Evolutionary conservation across 352 stramenopile species (phyloP).

Genomic region (Elongisporangium prolatum): DNA sequence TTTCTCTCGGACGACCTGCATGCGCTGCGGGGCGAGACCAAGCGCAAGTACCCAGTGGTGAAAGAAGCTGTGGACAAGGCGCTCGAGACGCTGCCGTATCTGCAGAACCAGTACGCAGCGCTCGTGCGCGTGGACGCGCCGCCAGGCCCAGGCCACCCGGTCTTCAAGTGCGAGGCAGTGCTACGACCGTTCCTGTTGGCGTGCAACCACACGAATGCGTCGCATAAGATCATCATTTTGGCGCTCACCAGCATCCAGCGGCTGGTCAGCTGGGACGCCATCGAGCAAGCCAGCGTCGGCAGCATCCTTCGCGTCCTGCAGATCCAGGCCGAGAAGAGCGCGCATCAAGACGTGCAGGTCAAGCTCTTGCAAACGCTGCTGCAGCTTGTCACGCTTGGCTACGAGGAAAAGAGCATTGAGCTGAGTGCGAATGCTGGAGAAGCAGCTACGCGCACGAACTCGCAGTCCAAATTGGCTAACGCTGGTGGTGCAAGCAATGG

Average conservation of each 20-base stretch:
- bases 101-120: slow-evolving; percentile 94
- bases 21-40: slow-evolving; percentile 75
- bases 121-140: slow-evolving; percentile 68
- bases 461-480: background rate
- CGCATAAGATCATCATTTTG: slow-evolving; percentile 91
- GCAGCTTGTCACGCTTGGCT: slow-evolving; percentile 81
- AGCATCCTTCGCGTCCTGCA: slow-evolving; percentile 95
- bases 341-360: slow-evolving; percentile 77
- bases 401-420: slow-evolving; percentile 40
- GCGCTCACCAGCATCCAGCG: slow-evolving; percentile 94
- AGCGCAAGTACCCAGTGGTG: slow-evolving; percentile 91
- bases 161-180: slow-evolving; percentile 94
- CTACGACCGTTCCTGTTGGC: slow-evolving; percentile 96
- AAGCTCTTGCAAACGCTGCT: slow-evolving; percentile 88
- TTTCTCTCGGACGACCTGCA: slow-evolving; percentile 88
- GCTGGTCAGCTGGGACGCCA: slow-evolving; percentile 93
- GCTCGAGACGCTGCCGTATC: slow-evolving; percentile 89
- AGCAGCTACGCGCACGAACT: background rate
- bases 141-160: slow-evolving; percentile 85
- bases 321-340: slow-evolving; percentile 93
- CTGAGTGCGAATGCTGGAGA: background rate
- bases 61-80: slow-evolving; percentile 95
- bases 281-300: slow-evolving; percentile 91
- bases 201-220: slow-evolving; percentile 96
- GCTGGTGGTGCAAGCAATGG: background rate